phyloP scores from a whole-genome alignment of 768 basidiomycete species.

The Podaxis sp. region DNA sequence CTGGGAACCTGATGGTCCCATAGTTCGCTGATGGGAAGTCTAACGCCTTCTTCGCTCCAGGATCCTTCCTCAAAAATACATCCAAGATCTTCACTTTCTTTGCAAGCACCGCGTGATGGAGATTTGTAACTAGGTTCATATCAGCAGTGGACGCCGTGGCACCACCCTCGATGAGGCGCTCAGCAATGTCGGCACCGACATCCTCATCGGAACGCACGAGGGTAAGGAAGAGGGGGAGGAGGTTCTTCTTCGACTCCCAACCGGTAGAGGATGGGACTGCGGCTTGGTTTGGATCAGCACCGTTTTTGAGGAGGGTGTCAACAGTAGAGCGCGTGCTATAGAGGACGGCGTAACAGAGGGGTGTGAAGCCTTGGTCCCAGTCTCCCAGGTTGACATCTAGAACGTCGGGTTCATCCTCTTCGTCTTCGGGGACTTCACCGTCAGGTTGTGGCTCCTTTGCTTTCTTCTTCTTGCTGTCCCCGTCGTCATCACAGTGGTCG shows the following conservation, averaged over 20 bases:
- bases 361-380: slow-evolving; percentile 58
- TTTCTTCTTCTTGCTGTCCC: slow-evolving; percentile 18
- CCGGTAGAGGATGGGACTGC: slow-evolving; percentile 23
- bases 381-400: slow-evolving; percentile 52
- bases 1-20: slow-evolving; percentile 30
- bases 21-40: slow-evolving; percentile 34
- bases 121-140: slow-evolving; percentile 31
- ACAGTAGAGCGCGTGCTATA: slow-evolving; percentile 43
- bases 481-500: slow-evolving; percentile 22
- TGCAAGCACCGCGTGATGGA: slow-evolving; percentile 34
- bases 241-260: slow-evolving; percentile 19
- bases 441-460: slow-evolving; percentile 17
- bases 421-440: slow-evolving; percentile 46
- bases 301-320: slow-evolving; percentile 44
- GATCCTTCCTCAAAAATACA: slow-evolving; percentile 40
- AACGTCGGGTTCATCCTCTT: slow-evolving; percentile 48
- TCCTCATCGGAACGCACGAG: slow-evolving; percentile 41
- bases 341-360: slow-evolving; percentile 50
- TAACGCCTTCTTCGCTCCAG: slow-evolving; percentile 34
- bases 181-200: slow-evolving; percentile 35
- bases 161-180: slow-evolving; percentile 38
- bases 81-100: slow-evolving; percentile 37
- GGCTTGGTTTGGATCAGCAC: slow-evolving; percentile 42
- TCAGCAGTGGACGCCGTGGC: slow-evolving; percentile 42
- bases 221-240: slow-evolving; percentile 40